Evolutionary conservation across 2,329 filamentous ascomycete species (phyloP).

Genomic region (Colletotrichum liriopes): DNA sequence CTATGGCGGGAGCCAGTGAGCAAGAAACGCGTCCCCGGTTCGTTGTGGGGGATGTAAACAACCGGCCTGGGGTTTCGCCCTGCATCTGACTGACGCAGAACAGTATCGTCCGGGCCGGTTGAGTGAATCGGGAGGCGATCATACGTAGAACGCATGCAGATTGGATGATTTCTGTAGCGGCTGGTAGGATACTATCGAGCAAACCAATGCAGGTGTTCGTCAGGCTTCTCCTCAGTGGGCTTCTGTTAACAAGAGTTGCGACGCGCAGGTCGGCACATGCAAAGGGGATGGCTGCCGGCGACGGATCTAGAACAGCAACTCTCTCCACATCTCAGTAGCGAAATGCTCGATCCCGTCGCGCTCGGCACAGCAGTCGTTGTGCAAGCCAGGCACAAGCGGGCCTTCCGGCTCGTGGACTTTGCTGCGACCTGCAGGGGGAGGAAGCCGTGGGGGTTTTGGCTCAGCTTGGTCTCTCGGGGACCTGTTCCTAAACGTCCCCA

Average conservation of each 20-base stretch:
- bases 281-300: background rate
- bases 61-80: conserved; percentile 1
- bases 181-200: conserved; percentile 17
- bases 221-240: background rate
- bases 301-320: conserved; percentile 21
- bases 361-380: conserved; percentile 13
- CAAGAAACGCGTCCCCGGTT: background rate
- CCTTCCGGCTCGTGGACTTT: conserved; percentile 27
- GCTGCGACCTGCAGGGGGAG: conserved; percentile 33
- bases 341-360: conserved; percentile 15
- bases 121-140: background rate
- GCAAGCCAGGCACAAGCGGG: conserved; percentile 23
- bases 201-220: conserved; percentile 14
- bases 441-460: conserved; percentile 6
- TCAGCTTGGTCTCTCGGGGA: conserved; percentile 15
- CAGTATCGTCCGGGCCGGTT: background rate
- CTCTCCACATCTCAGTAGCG: conserved; percentile 21
- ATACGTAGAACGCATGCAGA: background rate
- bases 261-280: conserved; percentile 16
- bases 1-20: conserved; percentile 11
- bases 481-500: background rate
- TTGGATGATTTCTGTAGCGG: conserved; percentile 1
- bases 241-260: conserved; percentile 1
- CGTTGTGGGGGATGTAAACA: conserved; percentile 7
- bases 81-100: background rate